A percentile compares a stretch with the other conserved stretches of the same genome.
These are phyloP conservation scores for Thielaviopsis euricoi DNA, from an alignment of 2,329 filamentous ascomycete species.

Conservation along the genomic window DNA sequence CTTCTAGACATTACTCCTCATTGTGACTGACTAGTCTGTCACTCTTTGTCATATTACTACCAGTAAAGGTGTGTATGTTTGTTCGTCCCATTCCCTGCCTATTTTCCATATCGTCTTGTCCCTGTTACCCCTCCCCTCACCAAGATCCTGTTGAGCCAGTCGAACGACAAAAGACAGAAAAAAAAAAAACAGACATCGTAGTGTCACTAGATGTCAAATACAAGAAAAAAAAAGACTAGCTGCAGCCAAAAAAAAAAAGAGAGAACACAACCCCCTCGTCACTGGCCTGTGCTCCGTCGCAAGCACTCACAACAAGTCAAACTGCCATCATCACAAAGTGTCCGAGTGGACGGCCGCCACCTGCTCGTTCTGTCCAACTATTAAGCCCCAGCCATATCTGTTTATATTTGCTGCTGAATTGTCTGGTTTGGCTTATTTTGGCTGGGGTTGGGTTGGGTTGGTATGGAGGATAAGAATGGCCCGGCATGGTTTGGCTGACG, in stretches of 20 bases:
- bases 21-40: constrained; percentile 11
- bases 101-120: not conserved
- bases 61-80: constrained; percentile 2
- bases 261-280: not conserved
- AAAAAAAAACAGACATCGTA: too few species aligned
- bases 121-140: too few species aligned
- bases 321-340: not conserved
- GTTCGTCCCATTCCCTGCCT: not conserved
- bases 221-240: too few species aligned
- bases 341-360: not conserved
- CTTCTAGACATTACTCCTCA: constrained; percentile 3
- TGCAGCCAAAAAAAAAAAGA: not conserved
- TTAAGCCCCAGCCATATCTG: not conserved
- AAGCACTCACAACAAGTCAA: not conserved
- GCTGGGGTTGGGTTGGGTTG: not conserved
- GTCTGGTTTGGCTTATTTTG: not conserved
- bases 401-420: not conserved
- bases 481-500: not conserved
- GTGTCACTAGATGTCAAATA: too few species aligned
- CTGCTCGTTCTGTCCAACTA: not conserved
- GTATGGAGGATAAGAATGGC: not conserved
- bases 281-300: not conserved
- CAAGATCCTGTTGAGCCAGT: too few species aligned
- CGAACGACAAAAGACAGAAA: too few species aligned
- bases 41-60: constrained; percentile 5